Conservation (phyloP, 305 asterid genomes). For the Fraxinus sp. region DNA sequence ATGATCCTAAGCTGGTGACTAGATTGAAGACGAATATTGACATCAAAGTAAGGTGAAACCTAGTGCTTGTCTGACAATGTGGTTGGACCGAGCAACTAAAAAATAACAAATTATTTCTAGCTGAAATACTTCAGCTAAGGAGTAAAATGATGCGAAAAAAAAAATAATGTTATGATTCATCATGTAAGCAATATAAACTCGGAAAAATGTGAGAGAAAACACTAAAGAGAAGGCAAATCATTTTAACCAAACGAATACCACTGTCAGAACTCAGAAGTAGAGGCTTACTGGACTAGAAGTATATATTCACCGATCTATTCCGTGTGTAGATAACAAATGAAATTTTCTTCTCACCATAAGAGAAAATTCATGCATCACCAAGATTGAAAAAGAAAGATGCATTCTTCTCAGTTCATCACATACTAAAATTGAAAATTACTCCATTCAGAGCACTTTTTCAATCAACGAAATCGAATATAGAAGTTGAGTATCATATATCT, state of each 20-base stretch:
- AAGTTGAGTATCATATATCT: conserved; percentile 6
- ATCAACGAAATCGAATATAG: not conserved
- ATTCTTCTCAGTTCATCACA: conserved; percentile 8
- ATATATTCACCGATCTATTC: not conserved
- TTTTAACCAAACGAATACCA: not conserved
- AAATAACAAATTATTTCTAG: not conserved
- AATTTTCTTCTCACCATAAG: conserved; percentile 6
- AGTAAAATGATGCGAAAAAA: not conserved
- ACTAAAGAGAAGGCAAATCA: conserved; percentile 2
- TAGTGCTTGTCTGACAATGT: not conserved
- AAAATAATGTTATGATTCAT: not conserved
- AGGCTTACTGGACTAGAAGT: not conserved
- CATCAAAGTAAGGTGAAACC: not conserved
- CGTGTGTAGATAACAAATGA: conserved; percentile 8
- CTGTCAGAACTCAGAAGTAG: not conserved
- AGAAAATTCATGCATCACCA: not conserved
- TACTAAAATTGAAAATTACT: not conserved
- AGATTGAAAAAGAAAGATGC: not conserved
- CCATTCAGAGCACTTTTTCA: not conserved
- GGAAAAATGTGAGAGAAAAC: not conserved
- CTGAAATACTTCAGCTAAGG: not conserved
- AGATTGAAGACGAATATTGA: not conserved
- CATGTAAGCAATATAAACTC: not conserved
- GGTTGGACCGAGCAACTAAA: not conserved
- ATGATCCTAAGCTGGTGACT: conserved; percentile 1